Base-by-base conservation (phyloP, 495 filamentous ascomycete genomes). In the Rusavskia elegans region DNA sequence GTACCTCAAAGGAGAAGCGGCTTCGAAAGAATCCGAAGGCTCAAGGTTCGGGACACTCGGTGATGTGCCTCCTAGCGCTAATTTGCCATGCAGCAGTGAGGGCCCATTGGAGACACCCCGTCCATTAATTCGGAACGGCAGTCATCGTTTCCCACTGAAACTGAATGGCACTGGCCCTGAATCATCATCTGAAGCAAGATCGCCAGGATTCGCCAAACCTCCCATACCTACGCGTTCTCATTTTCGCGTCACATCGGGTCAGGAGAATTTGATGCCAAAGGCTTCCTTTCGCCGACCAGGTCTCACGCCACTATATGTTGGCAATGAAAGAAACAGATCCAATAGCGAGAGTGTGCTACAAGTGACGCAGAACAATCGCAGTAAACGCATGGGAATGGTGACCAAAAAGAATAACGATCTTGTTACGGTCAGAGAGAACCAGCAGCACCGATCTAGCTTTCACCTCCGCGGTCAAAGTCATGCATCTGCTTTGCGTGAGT, bases 341-440 rank as follows among this genome's bases (percentile, higher is more conserved):
- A 92, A 95, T 57, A 94, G 87, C 53, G 90, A 97, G 63, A 88
- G 84, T 21, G 72, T 87, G 16, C 74, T 86, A 35, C 75, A 80
- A 40, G 74, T 74, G 20, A 75, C 79, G 10, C 69, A 72, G 68
- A 79, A 51, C 60, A 76, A 61, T 63, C 84, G 68, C 53, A 74
- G 62, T 51, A 81, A 83, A 58, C 79, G 90, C 6, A 94, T 95
- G 86, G 89, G 89, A 5, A 81, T 93, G 27, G 80, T 95, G 29
- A 81, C 79, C 10, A 81, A 76, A 56, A 85, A 87, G 60, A 75
- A 81, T 23, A 77, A 79, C 14, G 87, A 88, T 50, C 68, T 93
- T 10, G 79, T 79, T 23, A 83, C 84, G 0, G 66, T 94, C 16
- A 79, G 89, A 51, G 89, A 95, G 61, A 77, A 69, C 11, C 73